Evolutionary conservation across 2,329 filamentous ascomycete species (phyloP), one percentile per base, ranked within the genome.

Genomic region (Xylariaceae sp.): DNA sequence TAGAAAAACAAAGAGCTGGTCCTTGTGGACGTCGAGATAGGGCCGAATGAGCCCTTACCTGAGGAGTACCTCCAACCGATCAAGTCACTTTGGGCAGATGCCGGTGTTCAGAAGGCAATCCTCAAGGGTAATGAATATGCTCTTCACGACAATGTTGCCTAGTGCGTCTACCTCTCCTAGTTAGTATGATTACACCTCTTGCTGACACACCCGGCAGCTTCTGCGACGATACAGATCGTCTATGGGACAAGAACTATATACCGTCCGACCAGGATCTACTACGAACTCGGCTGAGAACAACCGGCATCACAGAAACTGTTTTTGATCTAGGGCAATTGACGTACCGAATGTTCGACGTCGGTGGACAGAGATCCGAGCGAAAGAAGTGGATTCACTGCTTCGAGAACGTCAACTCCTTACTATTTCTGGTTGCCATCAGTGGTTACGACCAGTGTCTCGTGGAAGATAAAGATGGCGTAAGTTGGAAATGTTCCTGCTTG

Each of bases 371-470:
- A 67, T 96, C 92, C 24, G 92, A 96, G 76, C 89, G 92, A 61
- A 96, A 96, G 83, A 96, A 96, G 80, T 96, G 92, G 92, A 96
- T 96, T 62, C 92, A 96, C 74, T 95, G 92, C 72, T 96, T 96
- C 72, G 92, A 96, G 74, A 95, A 95, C 64, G 92, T 96, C 61
- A 92, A 95, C 70, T 93, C 91, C 66, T 82, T 98, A 51, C 81
- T 98, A 36, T 98, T 98, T 77, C 84, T 98, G 65, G 94, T 96
- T 49, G 93, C 94, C 44, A 93, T 98, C 67, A 96, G 92, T 63
- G 94, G 94, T 58, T 98, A 97, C 74, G 94, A 98, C 72, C 95
- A 98, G 75, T 96, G 93, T 69, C 79, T 98, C 45, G 92, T 97
- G 3, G 94, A 98, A 77, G 94, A 98, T 74, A 93, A 96, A 75